These are phyloP conservation scores for Phycomyces nitens DNA, from an alignment of 192 early-diverging fungal genomes.

Conservation along the genomic window DNA sequence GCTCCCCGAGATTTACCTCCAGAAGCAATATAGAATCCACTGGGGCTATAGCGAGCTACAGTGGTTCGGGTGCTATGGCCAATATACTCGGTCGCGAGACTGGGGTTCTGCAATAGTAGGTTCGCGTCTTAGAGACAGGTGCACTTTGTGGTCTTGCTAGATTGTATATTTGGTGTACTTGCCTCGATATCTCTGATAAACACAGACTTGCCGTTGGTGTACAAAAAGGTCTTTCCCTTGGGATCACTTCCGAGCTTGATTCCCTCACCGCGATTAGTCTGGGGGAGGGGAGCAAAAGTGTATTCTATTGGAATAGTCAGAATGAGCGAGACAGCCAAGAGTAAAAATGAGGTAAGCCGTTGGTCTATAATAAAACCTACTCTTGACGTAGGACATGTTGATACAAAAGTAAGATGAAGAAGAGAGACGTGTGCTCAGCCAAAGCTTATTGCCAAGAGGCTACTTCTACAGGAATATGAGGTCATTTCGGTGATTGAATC, in stretches of 20 bases:
- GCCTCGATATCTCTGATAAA: conserved; percentile 82
- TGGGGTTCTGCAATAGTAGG: conserved; percentile 57
- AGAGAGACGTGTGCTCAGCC: neutral
- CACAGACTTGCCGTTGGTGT: conserved; percentile 86
- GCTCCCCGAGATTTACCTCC: conserved; percentile 59
- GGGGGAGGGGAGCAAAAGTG: conserved; percentile 73
- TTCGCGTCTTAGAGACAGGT: neutral
- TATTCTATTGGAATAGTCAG: conserved; percentile 33
- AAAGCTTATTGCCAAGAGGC: neutral
- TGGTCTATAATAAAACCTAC: neutral
- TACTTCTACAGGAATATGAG: neutral
- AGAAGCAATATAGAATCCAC: conserved; percentile 94
- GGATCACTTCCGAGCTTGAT: conserved; percentile 82
- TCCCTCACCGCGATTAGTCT: conserved; percentile 74
- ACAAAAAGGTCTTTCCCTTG: conserved; percentile 79
- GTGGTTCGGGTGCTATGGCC: conserved; percentile 74
- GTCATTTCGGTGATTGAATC: neutral
- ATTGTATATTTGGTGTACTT: neutral
- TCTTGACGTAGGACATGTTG: neutral
- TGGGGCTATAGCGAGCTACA: conserved; percentile 87
- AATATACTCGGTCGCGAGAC: conserved; percentile 77
- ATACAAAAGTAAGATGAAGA: neutral
- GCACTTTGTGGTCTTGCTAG: neutral
- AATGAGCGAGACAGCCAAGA: neutral
- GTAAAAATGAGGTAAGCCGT: neutral